Conservation (phyloP, 108 stramenopile species). For the Phaeodactylum tricornutum region DNA sequence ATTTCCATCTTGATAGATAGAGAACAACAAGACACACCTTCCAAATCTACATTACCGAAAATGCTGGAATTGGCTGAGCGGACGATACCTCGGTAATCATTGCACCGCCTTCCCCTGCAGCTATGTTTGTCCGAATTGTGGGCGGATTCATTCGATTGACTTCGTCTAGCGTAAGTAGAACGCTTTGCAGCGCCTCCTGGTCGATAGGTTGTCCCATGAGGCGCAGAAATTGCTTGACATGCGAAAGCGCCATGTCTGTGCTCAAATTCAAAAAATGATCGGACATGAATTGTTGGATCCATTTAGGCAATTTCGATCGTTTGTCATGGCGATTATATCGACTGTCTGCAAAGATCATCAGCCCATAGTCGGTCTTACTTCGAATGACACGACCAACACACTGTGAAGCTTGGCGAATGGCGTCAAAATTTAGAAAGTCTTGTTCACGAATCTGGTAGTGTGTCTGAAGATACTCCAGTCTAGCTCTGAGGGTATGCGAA, state of each 20-base stretch:
- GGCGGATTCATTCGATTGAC: constrained; percentile 52
- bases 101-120: constrained; percentile 32
- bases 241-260: constrained; percentile 80
- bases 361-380: constrained; percentile 92
- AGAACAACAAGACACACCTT: too few relatives aligned
- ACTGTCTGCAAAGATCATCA: constrained; percentile 92
- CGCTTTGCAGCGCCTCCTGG: constrained; percentile 73
- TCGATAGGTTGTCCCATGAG: constrained; percentile 97
- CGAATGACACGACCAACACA: constrained; percentile 95
- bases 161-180: constrained; percentile 73
- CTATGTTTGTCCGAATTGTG: background rate
- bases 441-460: constrained; percentile 90
- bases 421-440: constrained; percentile 97
- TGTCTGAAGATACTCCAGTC: constrained; percentile 92
- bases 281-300: constrained; percentile 91
- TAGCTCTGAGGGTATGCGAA: constrained; percentile 87
- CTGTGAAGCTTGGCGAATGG: constrained; percentile 87
- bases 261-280: constrained; percentile 89
- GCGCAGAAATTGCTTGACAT: constrained; percentile 71
- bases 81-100: constrained; percentile 37
- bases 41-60: too few relatives aligned
- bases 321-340: constrained; percentile 95
- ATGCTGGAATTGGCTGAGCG: too few relatives aligned
- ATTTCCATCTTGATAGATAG: too few relatives aligned
- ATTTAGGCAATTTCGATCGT: constrained; percentile 91